Base-by-base conservation (phyloP, 805 yeast species). In the Maudiozyma barnettii region DNA sequence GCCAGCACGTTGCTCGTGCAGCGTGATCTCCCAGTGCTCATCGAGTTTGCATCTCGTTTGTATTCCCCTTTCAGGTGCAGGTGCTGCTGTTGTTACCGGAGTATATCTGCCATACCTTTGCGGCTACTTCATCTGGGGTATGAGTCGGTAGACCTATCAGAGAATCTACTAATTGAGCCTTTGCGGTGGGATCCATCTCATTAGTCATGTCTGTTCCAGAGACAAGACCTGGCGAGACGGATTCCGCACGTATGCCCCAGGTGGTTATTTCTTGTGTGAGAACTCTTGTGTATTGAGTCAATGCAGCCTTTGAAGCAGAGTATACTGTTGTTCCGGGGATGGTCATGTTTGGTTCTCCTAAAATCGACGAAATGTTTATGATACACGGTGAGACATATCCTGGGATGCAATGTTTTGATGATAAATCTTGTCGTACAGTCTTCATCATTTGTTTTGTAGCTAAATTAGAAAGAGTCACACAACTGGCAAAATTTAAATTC, bases 271-370 rank as follows among this genome's bases (percentile, higher is more conserved):
- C 68, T 26, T 49, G 48, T 2, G 54, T 39, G 22, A 64, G 42
- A 1, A 54, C 58, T n/a, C 49, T 45, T 13, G 61, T 49, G 45
- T 59, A 63, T 23, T 54, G 56, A 16, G 57, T 37, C 23, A 64
- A 19, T 8, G 64, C 68, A 5, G 66, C 60, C 46, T 64, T 64
- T 2, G 65, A 54, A 9, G 66, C 65, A 12, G 65, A 51, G 54
- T 64, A 64, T 4, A 64, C 44, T 2, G 64, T 49, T 1, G 67
- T 62, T 1, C 66, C 66, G 0, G 63, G 59, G 10, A 61, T 39
- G 0, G 46, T 42, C 9, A 48, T 33, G n/a, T 51, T 47, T 1
- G 46, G 26, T 8, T 51, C 43, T 1, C 61, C 65, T 20, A 64
- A 44, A 14, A 60, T 46, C 1, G 66, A 62, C 2, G 66, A 56